Conservation (phyloP, 148 eudicot species). For the Spergularia marina region DNA sequence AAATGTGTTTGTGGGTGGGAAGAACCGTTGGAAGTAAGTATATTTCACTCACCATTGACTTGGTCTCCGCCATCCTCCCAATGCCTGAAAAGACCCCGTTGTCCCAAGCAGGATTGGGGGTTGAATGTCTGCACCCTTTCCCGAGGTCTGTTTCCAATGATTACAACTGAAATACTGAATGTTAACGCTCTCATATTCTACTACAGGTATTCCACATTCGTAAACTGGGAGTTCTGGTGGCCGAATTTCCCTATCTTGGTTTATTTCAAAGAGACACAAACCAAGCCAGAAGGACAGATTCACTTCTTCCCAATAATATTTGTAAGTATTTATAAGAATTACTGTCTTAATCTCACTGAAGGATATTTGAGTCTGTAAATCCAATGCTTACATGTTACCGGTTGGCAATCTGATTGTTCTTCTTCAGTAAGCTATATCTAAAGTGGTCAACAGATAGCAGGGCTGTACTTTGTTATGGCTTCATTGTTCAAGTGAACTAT, state of each 20-base stretch:
- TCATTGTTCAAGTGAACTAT: not conserved
- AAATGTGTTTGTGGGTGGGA: constrained; percentile 91
- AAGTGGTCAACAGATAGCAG: no score
- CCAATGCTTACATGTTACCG: no score
- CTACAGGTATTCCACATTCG: constrained; percentile 81
- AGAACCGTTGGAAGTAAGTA: constrained; percentile 98
- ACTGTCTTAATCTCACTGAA: not conserved
- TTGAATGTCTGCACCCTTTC: no score
- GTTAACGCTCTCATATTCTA: not conserved
- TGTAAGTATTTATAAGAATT: constrained; percentile 44
- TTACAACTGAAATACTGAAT: no score
- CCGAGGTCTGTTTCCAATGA: not conserved
- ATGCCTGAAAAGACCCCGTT: no score
- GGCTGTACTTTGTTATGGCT: no score
- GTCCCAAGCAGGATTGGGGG: no score
- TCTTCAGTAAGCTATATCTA: no score
- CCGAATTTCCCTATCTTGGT: constrained; percentile 91
- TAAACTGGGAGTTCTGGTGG: constrained; percentile 99
- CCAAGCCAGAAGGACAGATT: constrained; percentile 92
- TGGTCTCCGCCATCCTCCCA: no score
- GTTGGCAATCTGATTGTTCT: no score
- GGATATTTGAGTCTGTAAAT: not conserved
- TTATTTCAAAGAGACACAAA: constrained; percentile 92
- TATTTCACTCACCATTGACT: constrained; percentile 1
- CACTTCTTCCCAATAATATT: constrained; percentile 96